A percentile compares a stretch with the other conserved stretches of the same genome.
phyloP scores from a whole-genome alignment of 805 yeast species.

The Debaryomyces tyrocola region DNA sequence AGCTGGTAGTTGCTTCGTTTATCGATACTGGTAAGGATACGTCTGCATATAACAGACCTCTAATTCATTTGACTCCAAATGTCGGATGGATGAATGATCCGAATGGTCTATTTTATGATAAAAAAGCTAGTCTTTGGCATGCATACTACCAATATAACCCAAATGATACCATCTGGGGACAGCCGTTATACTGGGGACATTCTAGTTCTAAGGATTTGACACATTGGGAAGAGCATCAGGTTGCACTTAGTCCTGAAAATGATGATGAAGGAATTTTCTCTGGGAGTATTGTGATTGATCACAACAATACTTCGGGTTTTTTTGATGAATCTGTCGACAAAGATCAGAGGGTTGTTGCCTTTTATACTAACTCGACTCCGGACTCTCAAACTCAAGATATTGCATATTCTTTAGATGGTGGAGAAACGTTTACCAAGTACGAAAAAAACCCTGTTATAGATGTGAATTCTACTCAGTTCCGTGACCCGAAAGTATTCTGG shows the following conservation, averaged over 20 bases:
- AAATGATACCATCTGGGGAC: slow-evolving; percentile 27
- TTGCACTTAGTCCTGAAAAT: slow-evolving; percentile 27
- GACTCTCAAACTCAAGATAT: slow-evolving; percentile 29
- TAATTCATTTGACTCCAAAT: slow-evolving; percentile 32
- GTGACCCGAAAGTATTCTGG: slow-evolving; percentile 39
- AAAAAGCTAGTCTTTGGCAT: slow-evolving; percentile 29
- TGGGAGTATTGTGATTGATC: slow-evolving; percentile 38
- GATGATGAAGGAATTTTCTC: slow-evolving; percentile 33
- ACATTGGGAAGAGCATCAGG: slow-evolving; percentile 30
- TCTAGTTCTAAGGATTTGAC: slow-evolving; percentile 34
- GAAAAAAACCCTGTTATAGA: slow-evolving; percentile 30
- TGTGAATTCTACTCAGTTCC: slow-evolving; percentile 25
- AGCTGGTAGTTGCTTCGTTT: no score
- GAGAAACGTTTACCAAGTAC: slow-evolving; percentile 29
- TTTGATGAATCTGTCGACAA: slow-evolving; percentile 22
- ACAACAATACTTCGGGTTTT: slow-evolving; percentile 36
- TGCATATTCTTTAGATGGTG: slow-evolving; percentile 36
- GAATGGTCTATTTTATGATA: slow-evolving; percentile 39
- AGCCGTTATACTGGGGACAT: slow-evolving; percentile 43
- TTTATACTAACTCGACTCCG: slow-evolving; percentile 29
- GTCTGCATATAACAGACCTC: slow-evolving; percentile 7
- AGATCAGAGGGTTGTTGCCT: slow-evolving; percentile 34
- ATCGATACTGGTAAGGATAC: background rate
- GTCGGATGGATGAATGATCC: slow-evolving; percentile 46
- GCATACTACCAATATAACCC: slow-evolving; percentile 41